A percentile compares a stretch with the other conserved stretches of the same genome.
Evolutionary conservation across 306 rosid species (phyloP).

Genomic region (Quercus glauca): DNA sequence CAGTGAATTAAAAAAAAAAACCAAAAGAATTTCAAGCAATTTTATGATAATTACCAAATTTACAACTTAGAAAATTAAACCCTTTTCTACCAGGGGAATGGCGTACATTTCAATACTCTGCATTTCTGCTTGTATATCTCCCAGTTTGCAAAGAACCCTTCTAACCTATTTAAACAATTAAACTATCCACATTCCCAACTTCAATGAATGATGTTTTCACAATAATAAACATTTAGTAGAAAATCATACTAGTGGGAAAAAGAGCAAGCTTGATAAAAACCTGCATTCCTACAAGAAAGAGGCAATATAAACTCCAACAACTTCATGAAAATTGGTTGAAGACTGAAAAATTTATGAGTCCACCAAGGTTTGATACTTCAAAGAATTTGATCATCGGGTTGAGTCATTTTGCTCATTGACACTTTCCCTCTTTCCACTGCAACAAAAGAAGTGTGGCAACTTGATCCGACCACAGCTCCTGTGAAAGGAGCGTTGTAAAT

Average conservation of each 20-base stretch:
- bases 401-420: constrained; percentile 25
- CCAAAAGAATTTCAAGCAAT: background rate
- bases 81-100: background rate
- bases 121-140: too few species aligned
- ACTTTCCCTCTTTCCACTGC: constrained; percentile 43
- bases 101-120: too few species aligned
- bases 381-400: constrained; percentile 23
- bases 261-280: background rate
- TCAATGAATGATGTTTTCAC: background rate
- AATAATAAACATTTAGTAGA: background rate
- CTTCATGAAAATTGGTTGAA: background rate
- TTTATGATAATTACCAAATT: background rate
- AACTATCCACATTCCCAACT: background rate
- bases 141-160: background rate
- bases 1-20: background rate
- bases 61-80: background rate
- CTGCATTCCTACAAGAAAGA: background rate
- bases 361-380: background rate
- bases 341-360: background rate
- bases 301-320: background rate
- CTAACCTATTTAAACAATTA: background rate
- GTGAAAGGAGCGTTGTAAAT: background rate
- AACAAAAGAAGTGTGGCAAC: constrained; percentile 59
- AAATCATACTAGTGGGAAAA: background rate
- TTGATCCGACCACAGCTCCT: constrained; percentile 20